A percentile compares a stretch with the other conserved stretches of the same genome.
Conservation (phyloP, 2,329 filamentous ascomycete genomes). For the Epichloe glyceriae region DNA sequence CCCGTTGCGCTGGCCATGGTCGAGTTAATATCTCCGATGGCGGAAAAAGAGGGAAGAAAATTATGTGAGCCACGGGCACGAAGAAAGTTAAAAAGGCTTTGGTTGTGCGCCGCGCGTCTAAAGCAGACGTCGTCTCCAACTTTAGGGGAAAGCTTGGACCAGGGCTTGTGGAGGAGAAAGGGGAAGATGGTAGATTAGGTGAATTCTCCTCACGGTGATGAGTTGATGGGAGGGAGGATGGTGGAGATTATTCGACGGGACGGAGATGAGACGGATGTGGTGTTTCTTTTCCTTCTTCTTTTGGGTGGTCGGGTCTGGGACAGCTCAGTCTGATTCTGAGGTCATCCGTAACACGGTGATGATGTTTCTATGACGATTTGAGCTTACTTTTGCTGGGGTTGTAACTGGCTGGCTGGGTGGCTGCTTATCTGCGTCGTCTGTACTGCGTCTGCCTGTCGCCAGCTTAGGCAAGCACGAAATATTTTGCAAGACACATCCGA, state of each 20-base stretch:
- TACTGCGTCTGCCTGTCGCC: background rate
- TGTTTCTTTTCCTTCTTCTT: no score
- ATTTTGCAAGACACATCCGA: no score
- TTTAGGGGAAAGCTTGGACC: background rate
- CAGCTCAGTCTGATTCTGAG: no score
- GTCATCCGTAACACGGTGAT: no score
- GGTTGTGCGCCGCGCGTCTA: background rate
- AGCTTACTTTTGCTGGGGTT: background rate
- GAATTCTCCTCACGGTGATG: background rate
- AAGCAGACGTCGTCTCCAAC: no score
- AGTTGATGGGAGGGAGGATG: background rate
- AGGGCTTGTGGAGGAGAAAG: no score
- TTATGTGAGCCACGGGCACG: no score
- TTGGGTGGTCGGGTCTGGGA: no score
- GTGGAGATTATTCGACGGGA: no score
- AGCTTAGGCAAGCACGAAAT: background rate
- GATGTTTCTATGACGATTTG: background rate
- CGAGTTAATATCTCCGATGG: background rate
- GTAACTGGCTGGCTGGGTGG: background rate
- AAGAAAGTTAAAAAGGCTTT: background rate
- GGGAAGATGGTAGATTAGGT: no score
- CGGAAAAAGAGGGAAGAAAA: no score
- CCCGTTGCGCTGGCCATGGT: slow-evolving; percentile 57
- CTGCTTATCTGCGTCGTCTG: background rate
- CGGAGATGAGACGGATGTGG: background rate